Conservation (phyloP, 441 rosid genomes). For the Aquilaria agallochum region DNA sequence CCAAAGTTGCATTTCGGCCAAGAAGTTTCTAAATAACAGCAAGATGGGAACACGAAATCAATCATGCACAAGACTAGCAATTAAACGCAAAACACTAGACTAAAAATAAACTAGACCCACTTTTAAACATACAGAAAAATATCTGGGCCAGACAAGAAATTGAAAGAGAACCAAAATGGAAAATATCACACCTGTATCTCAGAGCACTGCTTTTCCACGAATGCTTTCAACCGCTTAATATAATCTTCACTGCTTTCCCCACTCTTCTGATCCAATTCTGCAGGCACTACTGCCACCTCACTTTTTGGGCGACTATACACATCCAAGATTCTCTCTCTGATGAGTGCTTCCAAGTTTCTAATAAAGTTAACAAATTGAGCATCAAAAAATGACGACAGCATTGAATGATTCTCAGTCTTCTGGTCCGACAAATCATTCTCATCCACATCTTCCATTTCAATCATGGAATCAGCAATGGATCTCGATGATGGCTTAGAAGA, state of each 20-base stretch:
- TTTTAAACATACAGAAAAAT: no score
- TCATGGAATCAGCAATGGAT: constrained; percentile 75
- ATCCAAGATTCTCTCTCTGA: constrained; percentile 67
- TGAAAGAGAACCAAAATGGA: constrained; percentile 10
- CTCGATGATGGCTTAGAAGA: constrained; percentile 53
- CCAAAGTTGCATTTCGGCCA: constrained; percentile 73
- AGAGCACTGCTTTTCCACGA: constrained; percentile 80
- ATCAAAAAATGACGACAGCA: constrained; percentile 57
- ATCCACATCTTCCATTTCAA: constrained; percentile 58
- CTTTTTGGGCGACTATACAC: constrained; percentile 74
- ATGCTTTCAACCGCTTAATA: constrained; percentile 66
- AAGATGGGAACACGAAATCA: constrained; percentile 5
- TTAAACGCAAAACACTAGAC: no score
- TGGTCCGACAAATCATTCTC: constrained; percentile 42
- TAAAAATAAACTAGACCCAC: no score
- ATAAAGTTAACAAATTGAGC: constrained; percentile 49
- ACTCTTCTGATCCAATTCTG: constrained; percentile 75
- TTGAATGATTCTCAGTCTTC: constrained; percentile 57
- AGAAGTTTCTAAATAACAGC: constrained; percentile 50
- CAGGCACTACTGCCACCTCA: constrained; percentile 84
- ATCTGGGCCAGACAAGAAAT: background rate
- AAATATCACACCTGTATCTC: constrained; percentile 65
- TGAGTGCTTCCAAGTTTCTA: constrained; percentile 57
- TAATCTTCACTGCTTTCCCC: constrained; percentile 76
- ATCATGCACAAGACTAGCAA: background rate